Base-by-base conservation (phyloP, 352 stramenopile species). In the Poterioochromonas sp. region DNA sequence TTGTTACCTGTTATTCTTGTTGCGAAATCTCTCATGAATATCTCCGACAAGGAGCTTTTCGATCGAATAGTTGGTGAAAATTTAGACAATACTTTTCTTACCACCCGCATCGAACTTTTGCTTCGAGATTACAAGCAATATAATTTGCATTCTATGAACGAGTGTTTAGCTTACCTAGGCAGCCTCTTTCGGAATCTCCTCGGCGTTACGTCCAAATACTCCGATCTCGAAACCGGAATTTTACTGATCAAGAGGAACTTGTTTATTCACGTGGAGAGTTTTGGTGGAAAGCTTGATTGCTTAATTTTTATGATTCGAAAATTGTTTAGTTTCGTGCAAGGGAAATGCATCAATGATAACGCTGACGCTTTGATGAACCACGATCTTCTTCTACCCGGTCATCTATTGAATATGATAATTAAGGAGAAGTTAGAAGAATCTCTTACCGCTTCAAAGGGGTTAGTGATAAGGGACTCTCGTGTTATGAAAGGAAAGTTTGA, bases 361-460 rank as follows among this genome's bases (percentile, higher is more conserved):
- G 88, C 95, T 15, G 96, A 99, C 87, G 95, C 91, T 2, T 87
- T 99, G 53, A 97, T 97, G 87, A 99, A 99, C 86, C 96, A 99
- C 84, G 91, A 96, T 76, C 83, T 98, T 40, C 80, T 98, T 44
- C 84, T 98, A 20, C 94, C 94, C 22, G 95, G 95, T 18, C 94
- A 99, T 82, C 81, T 99, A 35, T 93, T 95, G 81, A 62, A 29
- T 49, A 81, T 83, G 54, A 97, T 98, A 80, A 81, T 99, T 26
- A 99, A 99, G 84, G 96, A 99, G 85, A 98, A 98, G 82, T 89
- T 99, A 41, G 89, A 97, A 76, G 93, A 98, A 80, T 92, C 90
- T 74, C 83, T 99, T 22, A 58, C 84, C 51, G 83, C 54, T 40
- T 29, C 68, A 54, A 73, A 54, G 32, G 22, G 32, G 26, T 15